Conservation (phyloP, 768 basidiomycete genomes). For the Royoungia palumana region DNA sequence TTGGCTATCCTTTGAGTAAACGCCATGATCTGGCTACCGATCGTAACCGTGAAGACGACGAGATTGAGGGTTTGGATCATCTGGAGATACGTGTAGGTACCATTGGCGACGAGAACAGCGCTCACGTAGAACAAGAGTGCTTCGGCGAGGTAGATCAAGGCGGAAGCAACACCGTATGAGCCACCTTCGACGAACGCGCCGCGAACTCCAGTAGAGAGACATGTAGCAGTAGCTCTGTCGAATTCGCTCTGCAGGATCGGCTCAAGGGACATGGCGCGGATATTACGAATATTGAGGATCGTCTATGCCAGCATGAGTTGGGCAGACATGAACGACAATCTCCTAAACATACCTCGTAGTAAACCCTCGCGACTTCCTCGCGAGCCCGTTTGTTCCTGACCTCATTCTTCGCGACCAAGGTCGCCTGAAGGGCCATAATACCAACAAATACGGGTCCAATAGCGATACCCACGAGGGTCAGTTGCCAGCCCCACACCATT, state of each 20-base stretch:
- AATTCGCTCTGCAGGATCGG: constrained; percentile 67
- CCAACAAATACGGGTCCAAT: constrained; percentile 81
- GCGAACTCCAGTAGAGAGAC: constrained; percentile 63
- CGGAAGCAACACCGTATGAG: constrained; percentile 75
- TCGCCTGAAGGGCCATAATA: constrained; percentile 70
- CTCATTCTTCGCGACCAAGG: constrained; percentile 70
- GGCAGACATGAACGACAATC: not conserved
- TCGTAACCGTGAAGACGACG: constrained; percentile 90
- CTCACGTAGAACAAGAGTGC: constrained; percentile 91
- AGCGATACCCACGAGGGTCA: constrained; percentile 86
- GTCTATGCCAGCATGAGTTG: constrained; percentile 38
- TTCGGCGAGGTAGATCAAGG: constrained; percentile 85
- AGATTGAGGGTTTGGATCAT: constrained; percentile 91
- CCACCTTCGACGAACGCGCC: constrained; percentile 89
- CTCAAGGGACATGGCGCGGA: constrained; percentile 85
- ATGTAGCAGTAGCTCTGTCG: constrained; percentile 54
- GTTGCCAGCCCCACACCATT: constrained; percentile 82
- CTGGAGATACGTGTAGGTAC: constrained; percentile 80
- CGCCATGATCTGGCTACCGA: constrained; percentile 87
- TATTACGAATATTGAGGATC: constrained; percentile 80
- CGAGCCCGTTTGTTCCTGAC: constrained; percentile 78
- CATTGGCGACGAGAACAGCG: constrained; percentile 76
- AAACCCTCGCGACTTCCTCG: constrained; percentile 79
- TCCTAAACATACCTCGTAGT: constrained; percentile 69
- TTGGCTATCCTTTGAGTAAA: constrained; percentile 88